Percentiles rank a stretch among this genome's conserved stretches.
phyloP scores from a whole-genome alignment of 805 yeast species.

The Candida vartiovaarae region DNA sequence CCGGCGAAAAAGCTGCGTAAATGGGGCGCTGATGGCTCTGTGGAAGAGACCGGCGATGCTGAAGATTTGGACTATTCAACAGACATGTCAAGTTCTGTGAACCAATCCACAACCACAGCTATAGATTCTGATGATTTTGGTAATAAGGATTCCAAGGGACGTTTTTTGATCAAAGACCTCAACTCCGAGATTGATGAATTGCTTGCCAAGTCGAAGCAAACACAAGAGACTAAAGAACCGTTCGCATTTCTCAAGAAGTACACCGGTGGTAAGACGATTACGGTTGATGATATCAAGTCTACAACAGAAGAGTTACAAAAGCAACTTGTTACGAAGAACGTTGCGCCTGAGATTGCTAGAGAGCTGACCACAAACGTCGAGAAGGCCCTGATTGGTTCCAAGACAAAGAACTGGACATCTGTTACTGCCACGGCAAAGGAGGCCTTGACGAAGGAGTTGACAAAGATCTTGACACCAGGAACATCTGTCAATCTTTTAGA shows the following conservation, averaged over 20 bases:
- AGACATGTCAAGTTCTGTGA: slow-evolving; percentile 12
- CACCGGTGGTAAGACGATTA: slow-evolving; percentile 64
- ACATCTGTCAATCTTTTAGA: slow-evolving; percentile 82
- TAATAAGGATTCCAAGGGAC: slow-evolving; percentile 39
- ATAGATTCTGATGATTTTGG: slow-evolving; percentile 33
- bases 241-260: slow-evolving; percentile 54
- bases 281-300: slow-evolving; percentile 55
- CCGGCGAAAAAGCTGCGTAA: slow-evolving; percentile 43
- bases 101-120: slow-evolving; percentile 7
- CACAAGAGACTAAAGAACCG: slow-evolving; percentile 29
- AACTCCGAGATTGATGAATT: slow-evolving; percentile 44
- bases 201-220: slow-evolving; percentile 24
- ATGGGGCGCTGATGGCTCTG: slow-evolving; percentile 60
- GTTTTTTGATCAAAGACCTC: slow-evolving; percentile 59
- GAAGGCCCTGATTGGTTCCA: slow-evolving; percentile 62
- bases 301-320: slow-evolving; percentile 62
- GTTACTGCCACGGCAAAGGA: slow-evolving; percentile 66
- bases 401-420: slow-evolving; percentile 67
- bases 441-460: slow-evolving; percentile 51
- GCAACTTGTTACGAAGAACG: slow-evolving; percentile 78
- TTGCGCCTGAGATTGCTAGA: slow-evolving; percentile 84
- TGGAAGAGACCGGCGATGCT: slow-evolving; percentile 35
- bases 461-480: slow-evolving; percentile 82
- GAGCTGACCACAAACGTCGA: slow-evolving; percentile 65
- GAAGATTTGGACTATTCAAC: slow-evolving; percentile 51